Conservation (phyloP, 2,329 filamentous ascomycete genomes). For the Sarocladium strictum region DNA sequence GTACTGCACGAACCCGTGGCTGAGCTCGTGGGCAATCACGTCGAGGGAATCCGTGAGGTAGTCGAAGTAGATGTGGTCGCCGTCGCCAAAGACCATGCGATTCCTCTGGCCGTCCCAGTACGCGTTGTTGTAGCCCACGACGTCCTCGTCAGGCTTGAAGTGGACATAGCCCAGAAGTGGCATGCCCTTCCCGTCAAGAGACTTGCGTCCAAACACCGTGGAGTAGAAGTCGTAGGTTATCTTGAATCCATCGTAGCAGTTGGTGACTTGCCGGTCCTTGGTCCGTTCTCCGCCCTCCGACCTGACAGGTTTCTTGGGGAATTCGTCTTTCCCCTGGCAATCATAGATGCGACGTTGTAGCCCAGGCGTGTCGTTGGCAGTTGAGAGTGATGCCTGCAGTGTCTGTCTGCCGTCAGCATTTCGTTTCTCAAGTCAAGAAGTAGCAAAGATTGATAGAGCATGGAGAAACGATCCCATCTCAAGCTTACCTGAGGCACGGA, state of each 20-base stretch:
- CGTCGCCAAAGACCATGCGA: constrained; percentile 53
- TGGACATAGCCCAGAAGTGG: not conserved
- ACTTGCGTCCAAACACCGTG: not conserved
- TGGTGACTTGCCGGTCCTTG: not conserved
- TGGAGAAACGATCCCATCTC: no score
- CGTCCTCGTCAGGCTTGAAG: no score
- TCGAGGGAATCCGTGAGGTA: constrained; percentile 47
- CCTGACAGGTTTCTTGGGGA: not conserved
- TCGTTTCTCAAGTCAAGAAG: no score
- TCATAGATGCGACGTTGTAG: no score
- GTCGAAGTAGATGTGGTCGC: constrained; percentile 39
- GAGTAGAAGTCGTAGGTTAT: not conserved
- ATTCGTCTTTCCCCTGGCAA: no score
- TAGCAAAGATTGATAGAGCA: no score
- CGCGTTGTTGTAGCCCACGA: not conserved
- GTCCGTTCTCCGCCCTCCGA: no score
- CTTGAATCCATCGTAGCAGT: not conserved
- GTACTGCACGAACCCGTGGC: constrained; percentile 47
- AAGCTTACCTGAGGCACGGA: no score
- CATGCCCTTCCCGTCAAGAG: not conserved
- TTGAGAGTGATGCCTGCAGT: no score
- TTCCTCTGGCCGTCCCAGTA: constrained; percentile 41
- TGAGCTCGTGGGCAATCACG: constrained; percentile 52
- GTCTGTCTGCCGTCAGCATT: no score
- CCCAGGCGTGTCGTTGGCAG: no score